Evolutionary conservation across 345 rosid species (phyloP).

Genomic region (Mercurialis annua): DNA sequence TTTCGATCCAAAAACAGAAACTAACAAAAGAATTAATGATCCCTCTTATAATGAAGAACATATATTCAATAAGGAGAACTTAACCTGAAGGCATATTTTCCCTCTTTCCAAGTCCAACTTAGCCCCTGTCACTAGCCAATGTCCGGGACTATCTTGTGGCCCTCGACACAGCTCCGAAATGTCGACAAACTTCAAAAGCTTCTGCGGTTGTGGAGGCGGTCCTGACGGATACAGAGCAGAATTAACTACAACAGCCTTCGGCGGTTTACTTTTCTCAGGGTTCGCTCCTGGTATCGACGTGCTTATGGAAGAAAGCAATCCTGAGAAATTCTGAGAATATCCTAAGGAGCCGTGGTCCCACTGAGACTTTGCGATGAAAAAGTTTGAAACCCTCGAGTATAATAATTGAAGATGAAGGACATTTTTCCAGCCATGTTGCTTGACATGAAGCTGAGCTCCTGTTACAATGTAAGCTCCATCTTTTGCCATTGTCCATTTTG

Average conservation of each 20-base stretch:
- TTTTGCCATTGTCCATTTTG: constrained; percentile 40
- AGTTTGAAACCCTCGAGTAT: constrained; percentile 56
- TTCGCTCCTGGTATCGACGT: constrained; percentile 41
- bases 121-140: constrained; percentile 88
- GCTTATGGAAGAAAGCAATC: constrained; percentile 71
- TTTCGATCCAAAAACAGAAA: too few relatives aligned
- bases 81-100: constrained; percentile 69
- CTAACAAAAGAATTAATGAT: neutral
- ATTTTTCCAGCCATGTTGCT: constrained; percentile 51
- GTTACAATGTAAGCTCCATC: constrained; percentile 70
- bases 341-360: constrained; percentile 58
- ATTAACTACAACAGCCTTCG: constrained; percentile 47
- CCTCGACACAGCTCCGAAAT: constrained; percentile 68
- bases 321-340: constrained; percentile 53
- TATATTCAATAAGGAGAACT: constrained; percentile 60
- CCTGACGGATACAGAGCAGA: constrained; percentile 80
- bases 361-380: constrained; percentile 38
- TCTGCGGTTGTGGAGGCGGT: constrained; percentile 70
- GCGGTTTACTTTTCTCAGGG: constrained; percentile 36
- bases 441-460: constrained; percentile 77
- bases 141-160: constrained; percentile 84
- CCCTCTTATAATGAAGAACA: neutral
- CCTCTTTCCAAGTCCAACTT: constrained; percentile 67
- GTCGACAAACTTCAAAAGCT: constrained; percentile 72
- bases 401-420: constrained; percentile 75